These are phyloP conservation scores for Alliaria petiolata DNA, from an alignment of 345 rosid genomes.

Conservation along the genomic window DNA sequence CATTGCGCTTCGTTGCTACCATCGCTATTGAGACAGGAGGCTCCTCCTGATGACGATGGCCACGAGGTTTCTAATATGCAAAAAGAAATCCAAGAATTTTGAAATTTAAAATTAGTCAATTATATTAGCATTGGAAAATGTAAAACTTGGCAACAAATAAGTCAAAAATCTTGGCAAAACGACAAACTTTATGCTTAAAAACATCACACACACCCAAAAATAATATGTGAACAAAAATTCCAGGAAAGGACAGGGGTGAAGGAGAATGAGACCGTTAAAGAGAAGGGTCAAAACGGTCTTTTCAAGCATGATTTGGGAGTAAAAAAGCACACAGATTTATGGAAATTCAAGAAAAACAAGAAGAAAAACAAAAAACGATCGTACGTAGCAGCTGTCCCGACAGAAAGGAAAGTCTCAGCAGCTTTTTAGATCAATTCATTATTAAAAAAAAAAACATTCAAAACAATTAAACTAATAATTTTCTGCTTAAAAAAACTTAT, in stretches of 20 bases:
- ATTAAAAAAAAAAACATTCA: not conserved
- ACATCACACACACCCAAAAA: not conserved
- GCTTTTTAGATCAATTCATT: conserved; percentile 37
- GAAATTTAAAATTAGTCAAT: not conserved
- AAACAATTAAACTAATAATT: not conserved
- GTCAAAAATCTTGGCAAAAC: conserved; percentile 23
- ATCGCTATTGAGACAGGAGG: not conserved
- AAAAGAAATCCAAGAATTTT: not conserved
- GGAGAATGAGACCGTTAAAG: conserved; percentile 23
- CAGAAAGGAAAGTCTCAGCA: conserved; percentile 86
- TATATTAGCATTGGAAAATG: conserved; percentile 18
- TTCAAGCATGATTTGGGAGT: not conserved
- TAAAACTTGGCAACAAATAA: conserved; percentile 11
- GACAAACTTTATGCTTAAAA: conserved; percentile 33
- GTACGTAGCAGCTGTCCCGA: conserved; percentile 70
- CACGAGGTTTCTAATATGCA: conserved; percentile 10
- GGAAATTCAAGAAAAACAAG: conserved; percentile 31
- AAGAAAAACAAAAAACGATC: conserved; percentile 36
- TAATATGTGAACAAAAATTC: conserved; percentile 14
- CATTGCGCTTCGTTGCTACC: conserved; percentile 10
- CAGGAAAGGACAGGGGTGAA: conserved; percentile 25
- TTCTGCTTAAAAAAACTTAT: conserved; percentile 19
- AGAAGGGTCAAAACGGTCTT: conserved; percentile 26
- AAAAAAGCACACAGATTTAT: not conserved
- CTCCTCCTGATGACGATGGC: conserved; percentile 11